Percentiles rank a stretch among this genome's conserved stretches.
phyloP scores from a whole-genome alignment of 495 filamentous ascomycete genomes.

The Daldinia loculata region DNA sequence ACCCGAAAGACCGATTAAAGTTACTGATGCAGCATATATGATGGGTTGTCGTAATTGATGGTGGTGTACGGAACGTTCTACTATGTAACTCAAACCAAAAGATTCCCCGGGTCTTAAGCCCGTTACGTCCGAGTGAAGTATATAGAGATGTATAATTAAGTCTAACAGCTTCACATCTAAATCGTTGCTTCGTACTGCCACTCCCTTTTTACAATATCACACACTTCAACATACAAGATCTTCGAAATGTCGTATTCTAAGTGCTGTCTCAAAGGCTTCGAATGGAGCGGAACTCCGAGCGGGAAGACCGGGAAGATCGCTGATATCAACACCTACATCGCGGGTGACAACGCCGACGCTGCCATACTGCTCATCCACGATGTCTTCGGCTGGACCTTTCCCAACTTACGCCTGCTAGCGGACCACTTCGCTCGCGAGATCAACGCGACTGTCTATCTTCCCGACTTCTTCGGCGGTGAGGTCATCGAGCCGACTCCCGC shows the following conservation, averaged over 20 bases:
- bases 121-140: constrained; percentile 6
- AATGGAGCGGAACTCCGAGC: constrained; percentile 58
- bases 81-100: neutral
- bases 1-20: neutral
- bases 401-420: constrained; percentile 64
- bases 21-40: neutral
- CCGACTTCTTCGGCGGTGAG: constrained; percentile 63
- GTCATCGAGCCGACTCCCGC: constrained; percentile 41
- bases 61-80: neutral
- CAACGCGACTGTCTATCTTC: constrained; percentile 62
- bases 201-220: neutral
- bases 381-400: constrained; percentile 66
- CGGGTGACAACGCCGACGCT: constrained; percentile 54
- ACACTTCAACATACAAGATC: neutral
- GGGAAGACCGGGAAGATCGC: constrained; percentile 52
- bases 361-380: constrained; percentile 66
- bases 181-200: neutral
- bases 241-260: constrained; percentile 34
- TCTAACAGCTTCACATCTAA: neutral
- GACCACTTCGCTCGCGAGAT: constrained; percentile 64
- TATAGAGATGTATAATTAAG: neutral
- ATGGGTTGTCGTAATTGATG: neutral
- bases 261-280: constrained; percentile 54
- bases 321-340: constrained; percentile 53
- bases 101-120: neutral